Conservation (phyloP, 2,329 filamentous ascomycete genomes). For the Boeremia lycopersici region DNA sequence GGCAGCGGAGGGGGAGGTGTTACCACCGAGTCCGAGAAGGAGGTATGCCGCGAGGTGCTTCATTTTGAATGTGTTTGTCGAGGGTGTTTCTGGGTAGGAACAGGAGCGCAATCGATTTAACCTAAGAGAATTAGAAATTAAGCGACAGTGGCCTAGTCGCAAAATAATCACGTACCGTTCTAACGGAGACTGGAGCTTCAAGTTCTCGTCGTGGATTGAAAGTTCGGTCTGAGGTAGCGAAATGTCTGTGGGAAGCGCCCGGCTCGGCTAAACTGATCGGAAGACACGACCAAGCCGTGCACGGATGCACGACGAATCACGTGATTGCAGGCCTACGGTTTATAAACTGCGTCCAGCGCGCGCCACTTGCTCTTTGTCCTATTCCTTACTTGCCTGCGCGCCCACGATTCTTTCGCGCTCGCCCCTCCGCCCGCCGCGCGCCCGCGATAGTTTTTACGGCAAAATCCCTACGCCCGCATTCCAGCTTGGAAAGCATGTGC, state of each 20-base stretch:
- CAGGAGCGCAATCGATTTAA: slow-evolving; percentile 96
- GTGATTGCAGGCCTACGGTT: slow-evolving; percentile 24
- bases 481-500: slow-evolving; percentile 41
- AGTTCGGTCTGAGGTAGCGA: slow-evolving; percentile 39
- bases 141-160: slow-evolving; percentile 16
- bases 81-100: slow-evolving; percentile 57
- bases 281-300: background rate
- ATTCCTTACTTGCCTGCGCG: slow-evolving; percentile 25
- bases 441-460: slow-evolving; percentile 18
- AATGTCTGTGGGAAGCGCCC: slow-evolving; percentile 15
- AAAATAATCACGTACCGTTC: slow-evolving; percentile 67
- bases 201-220: slow-evolving; percentile 65
- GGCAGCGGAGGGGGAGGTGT: slow-evolving; percentile 80
- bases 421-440: slow-evolving; percentile 23
- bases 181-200: slow-evolving; percentile 99
- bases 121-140: slow-evolving; percentile 31
- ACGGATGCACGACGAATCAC: slow-evolving; percentile 10
- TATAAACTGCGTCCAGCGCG: slow-evolving; percentile 31
- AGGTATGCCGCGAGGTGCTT: slow-evolving; percentile 99
- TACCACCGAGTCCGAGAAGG: slow-evolving; percentile 92
- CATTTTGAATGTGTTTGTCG: slow-evolving; percentile 77
- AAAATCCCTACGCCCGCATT: slow-evolving; percentile 12
- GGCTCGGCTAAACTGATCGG: slow-evolving; percentile 15
- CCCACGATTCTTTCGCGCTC: slow-evolving; percentile 22
- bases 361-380: slow-evolving; percentile 28